Conservation (phyloP, 208 protist species). For the Wallacemonas sp. region DNA sequence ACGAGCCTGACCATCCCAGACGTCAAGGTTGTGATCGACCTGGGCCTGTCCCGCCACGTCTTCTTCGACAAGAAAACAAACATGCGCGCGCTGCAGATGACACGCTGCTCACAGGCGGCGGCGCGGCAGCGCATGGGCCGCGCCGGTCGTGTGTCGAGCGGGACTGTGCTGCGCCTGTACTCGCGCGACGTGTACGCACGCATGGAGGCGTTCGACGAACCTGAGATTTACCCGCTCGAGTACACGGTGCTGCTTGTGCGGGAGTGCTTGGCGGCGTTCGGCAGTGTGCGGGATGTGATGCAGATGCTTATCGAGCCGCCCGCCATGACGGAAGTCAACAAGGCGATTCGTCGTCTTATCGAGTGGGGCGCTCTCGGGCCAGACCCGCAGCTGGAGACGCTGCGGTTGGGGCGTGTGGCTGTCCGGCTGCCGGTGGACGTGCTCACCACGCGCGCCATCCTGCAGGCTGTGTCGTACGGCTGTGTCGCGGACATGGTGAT, state of each 20-base stretch:
- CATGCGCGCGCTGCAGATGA: conserved; percentile 12
- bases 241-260: conserved; percentile 20
- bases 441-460: conserved; percentile 10
- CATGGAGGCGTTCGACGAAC: conserved; percentile 21
- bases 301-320: conserved; percentile 21
- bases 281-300: conserved; percentile 17
- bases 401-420: conserved; percentile 16
- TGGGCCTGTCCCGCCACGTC: conserved; percentile 9
- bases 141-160: conserved; percentile 92
- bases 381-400: neutral
- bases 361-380: conserved; percentile 20
- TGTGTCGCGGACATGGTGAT: conserved; percentile 20
- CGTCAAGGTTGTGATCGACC: conserved; percentile 89
- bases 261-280: conserved; percentile 14
- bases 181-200: conserved; percentile 20
- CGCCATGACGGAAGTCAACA: neutral
- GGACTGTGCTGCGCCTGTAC: conserved; percentile 94
- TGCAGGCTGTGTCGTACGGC: conserved; percentile 10
- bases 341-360: conserved; percentile 11
- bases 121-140: conserved; percentile 96
- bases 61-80: conserved; percentile 17
- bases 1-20: conserved; percentile 92
- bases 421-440: conserved; percentile 19
- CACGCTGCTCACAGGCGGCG: conserved; percentile 54
- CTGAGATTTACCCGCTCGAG: conserved; percentile 25